Conservation (phyloP, 176 grass and related monocot species). For the Zizania latifolia region DNA sequence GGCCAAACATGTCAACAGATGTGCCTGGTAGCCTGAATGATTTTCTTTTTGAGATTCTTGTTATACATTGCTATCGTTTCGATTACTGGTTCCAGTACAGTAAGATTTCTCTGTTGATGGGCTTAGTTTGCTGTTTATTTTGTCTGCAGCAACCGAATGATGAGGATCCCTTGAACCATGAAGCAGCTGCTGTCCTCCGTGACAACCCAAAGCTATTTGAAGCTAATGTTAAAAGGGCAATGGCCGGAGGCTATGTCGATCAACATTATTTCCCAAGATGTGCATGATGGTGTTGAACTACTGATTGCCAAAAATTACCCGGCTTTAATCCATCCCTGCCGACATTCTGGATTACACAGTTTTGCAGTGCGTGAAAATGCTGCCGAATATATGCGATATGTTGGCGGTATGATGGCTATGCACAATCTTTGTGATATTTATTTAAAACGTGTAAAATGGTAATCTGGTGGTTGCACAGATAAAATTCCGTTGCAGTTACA, state of each 20-base stretch:
- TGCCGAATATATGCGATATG: neutral
- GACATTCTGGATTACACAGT: neutral
- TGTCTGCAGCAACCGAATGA: conserved; percentile 63
- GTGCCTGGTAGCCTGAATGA: neutral
- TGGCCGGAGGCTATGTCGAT: conserved; percentile 60
- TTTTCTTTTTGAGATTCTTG: neutral
- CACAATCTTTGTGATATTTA: neutral
- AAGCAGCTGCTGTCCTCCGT: conserved; percentile 62
- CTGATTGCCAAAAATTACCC: neutral
- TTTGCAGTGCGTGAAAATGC: neutral
- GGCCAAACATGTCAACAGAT: neutral
- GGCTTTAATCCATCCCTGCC: neutral
- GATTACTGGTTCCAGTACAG: neutral
- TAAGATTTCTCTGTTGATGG: neutral
- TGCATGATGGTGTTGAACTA: conserved; percentile 31
- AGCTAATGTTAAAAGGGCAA: conserved; percentile 57
- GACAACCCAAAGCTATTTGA: conserved; percentile 73
- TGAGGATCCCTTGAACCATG: conserved; percentile 76
- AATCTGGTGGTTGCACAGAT: conserved; percentile 18
- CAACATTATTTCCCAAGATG: conserved; percentile 62
- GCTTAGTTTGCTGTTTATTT: conserved; percentile 4
- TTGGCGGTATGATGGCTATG: neutral
- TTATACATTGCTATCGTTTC: neutral
- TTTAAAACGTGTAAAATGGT: conserved; percentile 10
- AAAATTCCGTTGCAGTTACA: neutral